Conservation (phyloP, 805 yeast species). For the Ogataea ganodermae region DNA sequence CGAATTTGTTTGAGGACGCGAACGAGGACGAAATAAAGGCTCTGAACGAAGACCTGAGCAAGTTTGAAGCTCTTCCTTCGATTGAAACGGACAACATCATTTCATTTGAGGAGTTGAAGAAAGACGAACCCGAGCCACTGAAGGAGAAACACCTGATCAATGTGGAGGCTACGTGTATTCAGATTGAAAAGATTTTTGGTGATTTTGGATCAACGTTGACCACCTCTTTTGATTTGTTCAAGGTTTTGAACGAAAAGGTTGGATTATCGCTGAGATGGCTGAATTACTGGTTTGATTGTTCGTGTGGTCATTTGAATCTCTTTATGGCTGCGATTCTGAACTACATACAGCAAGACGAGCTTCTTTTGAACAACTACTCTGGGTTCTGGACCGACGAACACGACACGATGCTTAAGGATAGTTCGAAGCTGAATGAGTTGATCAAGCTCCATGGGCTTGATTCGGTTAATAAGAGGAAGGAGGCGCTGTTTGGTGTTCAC, state of each 20-base stretch:
- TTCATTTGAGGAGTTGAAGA: conserved; percentile 26
- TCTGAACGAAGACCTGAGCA: conserved; percentile 25
- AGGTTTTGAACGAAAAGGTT: conserved; percentile 31
- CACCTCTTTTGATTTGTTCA: conserved; percentile 32
- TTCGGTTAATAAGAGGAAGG: conserved; percentile 34
- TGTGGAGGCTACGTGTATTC: conserved; percentile 23
- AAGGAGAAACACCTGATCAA: conserved; percentile 28
- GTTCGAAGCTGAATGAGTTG: conserved; percentile 25
- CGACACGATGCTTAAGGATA: conserved; percentile 31
- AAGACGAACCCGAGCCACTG: conserved; percentile 35
- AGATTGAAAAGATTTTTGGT: conserved; percentile 29
- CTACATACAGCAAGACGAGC: conserved; percentile 32
- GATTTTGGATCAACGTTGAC: conserved; percentile 29
- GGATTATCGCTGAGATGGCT: conserved; percentile 36
- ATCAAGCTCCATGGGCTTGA: conserved; percentile 34
- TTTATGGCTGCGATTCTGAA: conserved; percentile 33
- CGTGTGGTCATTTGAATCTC: conserved; percentile 35
- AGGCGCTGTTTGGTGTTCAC: conserved; percentile 29
- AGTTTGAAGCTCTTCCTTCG: conserved; percentile 18
- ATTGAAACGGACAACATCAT: conserved; percentile 21
- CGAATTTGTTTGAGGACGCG: conserved; percentile 35
- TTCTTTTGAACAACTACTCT: conserved; percentile 27
- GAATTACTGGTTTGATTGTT: conserved; percentile 37
- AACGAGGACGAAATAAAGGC: conserved; percentile 35
- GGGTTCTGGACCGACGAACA: conserved; percentile 38